Conservation (phyloP, 805 yeast species). For the Naumovozyma baii region DNA sequence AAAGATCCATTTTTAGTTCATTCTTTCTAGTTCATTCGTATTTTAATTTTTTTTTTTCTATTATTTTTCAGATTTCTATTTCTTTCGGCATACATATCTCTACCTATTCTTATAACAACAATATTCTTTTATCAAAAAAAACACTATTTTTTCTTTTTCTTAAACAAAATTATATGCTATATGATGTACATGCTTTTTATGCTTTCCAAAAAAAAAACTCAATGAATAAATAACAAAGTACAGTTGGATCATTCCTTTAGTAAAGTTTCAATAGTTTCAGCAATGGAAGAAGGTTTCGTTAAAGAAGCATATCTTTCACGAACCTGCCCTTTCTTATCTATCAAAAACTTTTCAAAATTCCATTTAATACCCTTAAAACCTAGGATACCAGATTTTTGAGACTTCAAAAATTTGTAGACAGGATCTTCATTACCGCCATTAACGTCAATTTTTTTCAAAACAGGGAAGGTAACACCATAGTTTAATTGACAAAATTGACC, state of each 20-base stretch:
- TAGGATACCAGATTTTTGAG: slow-evolving; percentile 44
- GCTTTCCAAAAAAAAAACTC: too few relatives aligned
- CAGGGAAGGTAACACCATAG: slow-evolving; percentile 88
- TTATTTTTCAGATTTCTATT: too few relatives aligned
- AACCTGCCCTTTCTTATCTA: slow-evolving; percentile 47
- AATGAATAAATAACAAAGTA: too few relatives aligned
- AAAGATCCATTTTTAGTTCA: background rate
- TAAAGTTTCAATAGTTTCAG: slow-evolving; percentile 47
- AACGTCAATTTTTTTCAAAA: slow-evolving; percentile 77
- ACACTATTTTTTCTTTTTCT: too few relatives aligned
- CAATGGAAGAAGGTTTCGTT: slow-evolving; percentile 56
- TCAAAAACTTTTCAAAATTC: slow-evolving; percentile 70
- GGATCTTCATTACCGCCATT: slow-evolving; percentile 77
- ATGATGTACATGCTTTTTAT: too few relatives aligned
- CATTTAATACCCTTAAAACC: slow-evolving; percentile 69
- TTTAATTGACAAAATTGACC: slow-evolving; percentile 62
- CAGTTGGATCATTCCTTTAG: slow-evolving; percentile 24
- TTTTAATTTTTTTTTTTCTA: too few relatives aligned
- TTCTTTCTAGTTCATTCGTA: background rate
- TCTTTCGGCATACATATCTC: too few relatives aligned
- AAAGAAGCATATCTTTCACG: slow-evolving; percentile 55
- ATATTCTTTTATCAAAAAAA: too few relatives aligned
- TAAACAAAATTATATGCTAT: too few relatives aligned
- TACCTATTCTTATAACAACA: too few relatives aligned
- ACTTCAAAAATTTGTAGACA: slow-evolving; percentile 69